phyloP scores from a whole-genome alignment of 805 yeast species.

The Metschnikowia continentalis region DNA sequence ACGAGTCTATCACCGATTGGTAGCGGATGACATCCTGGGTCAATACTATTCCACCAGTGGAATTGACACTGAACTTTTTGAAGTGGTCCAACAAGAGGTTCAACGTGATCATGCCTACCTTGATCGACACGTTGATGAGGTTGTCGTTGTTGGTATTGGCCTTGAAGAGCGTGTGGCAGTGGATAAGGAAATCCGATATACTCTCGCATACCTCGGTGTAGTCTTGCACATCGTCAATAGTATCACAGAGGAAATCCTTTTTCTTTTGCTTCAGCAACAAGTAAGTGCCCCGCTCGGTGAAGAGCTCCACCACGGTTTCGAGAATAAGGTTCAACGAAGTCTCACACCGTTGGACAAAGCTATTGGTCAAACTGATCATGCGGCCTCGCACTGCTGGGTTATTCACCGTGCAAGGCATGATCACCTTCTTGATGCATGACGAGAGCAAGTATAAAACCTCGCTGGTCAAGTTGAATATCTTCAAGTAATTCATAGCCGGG shows the following conservation, averaged over 20 bases:
- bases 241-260: conserved; percentile 58
- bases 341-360: conserved; percentile 58
- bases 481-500: conserved; percentile 46
- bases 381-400: conserved; percentile 53
- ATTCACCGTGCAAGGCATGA: conserved; percentile 68
- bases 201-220: conserved; percentile 71
- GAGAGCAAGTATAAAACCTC: conserved; percentile 65
- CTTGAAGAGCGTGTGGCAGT: conserved; percentile 37
- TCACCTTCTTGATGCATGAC: conserved; percentile 66
- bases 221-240: conserved; percentile 39
- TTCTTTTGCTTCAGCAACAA: conserved; percentile 62
- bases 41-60: conserved; percentile 76
- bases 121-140: conserved; percentile 45
- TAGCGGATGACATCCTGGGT: conserved; percentile 80
- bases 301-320: conserved; percentile 51
- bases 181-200: conserved; percentile 49
- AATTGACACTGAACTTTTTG: conserved; percentile 68
- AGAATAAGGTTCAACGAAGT: conserved; percentile 60
- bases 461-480: conserved; percentile 48
- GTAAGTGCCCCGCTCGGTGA: conserved; percentile 45
- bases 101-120: conserved; percentile 57
- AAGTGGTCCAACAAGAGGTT: conserved; percentile 64
- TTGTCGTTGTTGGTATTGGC: conserved; percentile 40
- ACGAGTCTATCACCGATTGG: conserved; percentile 62
- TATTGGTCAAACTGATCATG: conserved; percentile 59